phyloP scores from a whole-genome alignment of 257 asterid genomes.

The Solanum bulbocastanum region DNA sequence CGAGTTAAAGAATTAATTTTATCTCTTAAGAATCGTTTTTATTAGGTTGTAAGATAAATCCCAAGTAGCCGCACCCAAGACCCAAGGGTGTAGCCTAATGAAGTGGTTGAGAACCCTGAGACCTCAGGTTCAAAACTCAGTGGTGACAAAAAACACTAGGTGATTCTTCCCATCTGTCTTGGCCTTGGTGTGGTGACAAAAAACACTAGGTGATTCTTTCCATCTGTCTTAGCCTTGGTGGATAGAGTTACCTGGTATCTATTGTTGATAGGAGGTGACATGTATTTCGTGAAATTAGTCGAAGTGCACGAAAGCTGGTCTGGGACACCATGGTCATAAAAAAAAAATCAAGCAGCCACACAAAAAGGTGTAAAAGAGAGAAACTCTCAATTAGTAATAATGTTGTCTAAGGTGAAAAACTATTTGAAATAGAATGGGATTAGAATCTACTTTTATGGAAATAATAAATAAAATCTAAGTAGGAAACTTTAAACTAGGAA shows the following conservation, averaged over 20 bases:
- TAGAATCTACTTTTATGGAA: no score
- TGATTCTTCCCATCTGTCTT: no score
- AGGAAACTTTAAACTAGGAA: not conserved
- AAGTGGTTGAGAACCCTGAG: not conserved
- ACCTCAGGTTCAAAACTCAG: not conserved
- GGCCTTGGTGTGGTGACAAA: not conserved
- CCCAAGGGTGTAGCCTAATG: not conserved
- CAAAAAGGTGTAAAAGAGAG: not conserved
- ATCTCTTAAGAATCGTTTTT: not conserved
- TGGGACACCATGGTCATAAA: not conserved
- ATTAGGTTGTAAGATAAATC: not conserved
- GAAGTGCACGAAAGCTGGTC: not conserved
- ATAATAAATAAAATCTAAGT: not conserved
- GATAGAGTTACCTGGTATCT: not conserved
- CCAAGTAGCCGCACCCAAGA: not conserved
- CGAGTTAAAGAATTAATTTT: not conserved
- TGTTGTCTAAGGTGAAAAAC: not conserved
- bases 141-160: not conserved
- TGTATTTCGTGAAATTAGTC: not conserved
- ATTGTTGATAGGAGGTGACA: not conserved
- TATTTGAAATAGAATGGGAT: not conserved
- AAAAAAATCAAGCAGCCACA: not conserved
- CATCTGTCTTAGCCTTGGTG: not conserved
- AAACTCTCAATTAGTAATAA: not conserved
- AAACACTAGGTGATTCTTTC: no score